Evolutionary conservation across 1,139 yeast genomes (phyloP), one percentile per base, ranked within the genome.

Genomic region (Yamadazyma atmosphaerica): DNA sequence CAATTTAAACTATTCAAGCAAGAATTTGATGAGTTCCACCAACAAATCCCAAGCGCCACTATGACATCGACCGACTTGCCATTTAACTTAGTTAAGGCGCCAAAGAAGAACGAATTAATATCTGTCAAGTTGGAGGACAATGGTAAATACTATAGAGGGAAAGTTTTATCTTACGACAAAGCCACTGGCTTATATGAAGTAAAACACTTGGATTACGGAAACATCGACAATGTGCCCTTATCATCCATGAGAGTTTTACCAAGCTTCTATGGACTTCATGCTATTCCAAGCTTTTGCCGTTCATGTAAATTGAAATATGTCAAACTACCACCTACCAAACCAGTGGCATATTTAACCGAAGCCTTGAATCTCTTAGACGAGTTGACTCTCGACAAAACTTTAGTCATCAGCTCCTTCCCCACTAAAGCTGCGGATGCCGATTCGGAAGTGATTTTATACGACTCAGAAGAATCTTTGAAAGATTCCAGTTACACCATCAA

Each of bases 201-300:
- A 16, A 72, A 74, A 50, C 83, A 81, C 46, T 59, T 83, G 42
- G 94, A 85, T 56, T 79, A 78, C 47, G 92, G 92, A 35, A 77
- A 78, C 38, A 54, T 68, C 33, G 84, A 79, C 49, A 57, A 59
- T 35, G 79, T 81, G 18, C 52, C 77, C 12, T 54, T 69, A 36
- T 46, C 68, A 5, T 60, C 77, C 13, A 63, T 86, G 46, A 66
- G 84, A 47, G 65, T 68, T 1, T 69, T 85, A 41, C 86, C 90
- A 11, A 44, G 71, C 19, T 74, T 74, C 49, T 82, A 77, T 53
- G 61, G 67, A 5, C 41, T 61, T 22, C 48, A 65, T 3, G 50
- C 60, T 2, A 58, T 62, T 35, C 78, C 86, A 31, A 66, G 80
- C 7, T 81, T 83, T 53, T 85, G 87, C 14, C 79, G 73, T 49